These are phyloP conservation scores for Pythium utonaiense DNA, from an alignment of 352 stramenopile genomes.

Conservation along the genomic window DNA sequence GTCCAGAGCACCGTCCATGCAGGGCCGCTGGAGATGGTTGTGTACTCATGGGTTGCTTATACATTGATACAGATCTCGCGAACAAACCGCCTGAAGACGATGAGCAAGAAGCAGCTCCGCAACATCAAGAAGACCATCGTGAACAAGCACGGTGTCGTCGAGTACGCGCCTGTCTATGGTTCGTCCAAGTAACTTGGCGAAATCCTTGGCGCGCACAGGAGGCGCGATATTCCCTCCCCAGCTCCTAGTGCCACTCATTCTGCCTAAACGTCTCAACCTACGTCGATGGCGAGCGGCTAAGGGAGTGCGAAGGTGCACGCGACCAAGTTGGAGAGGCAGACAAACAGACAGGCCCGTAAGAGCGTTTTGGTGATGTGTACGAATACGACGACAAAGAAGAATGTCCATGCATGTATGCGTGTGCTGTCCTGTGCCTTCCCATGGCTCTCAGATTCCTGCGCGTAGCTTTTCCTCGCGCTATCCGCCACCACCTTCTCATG, in stretches of 20 bases:
- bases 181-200: constrained; percentile 43
- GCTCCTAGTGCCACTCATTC: neutral
- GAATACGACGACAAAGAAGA: constrained; percentile 5
- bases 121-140: constrained; percentile 91
- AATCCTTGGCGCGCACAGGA: neutral
- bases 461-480: neutral
- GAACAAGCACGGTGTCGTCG: constrained; percentile 89
- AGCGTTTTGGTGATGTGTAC: constrained; percentile 2
- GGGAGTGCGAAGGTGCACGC: neutral
- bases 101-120: constrained; percentile 92
- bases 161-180: constrained; percentile 85
- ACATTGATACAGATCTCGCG: constrained; percentile 60
- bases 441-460: neutral
- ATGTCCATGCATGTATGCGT: neutral
- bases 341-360: neutral
- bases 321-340: neutral
- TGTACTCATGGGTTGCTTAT: constrained; percentile 12
- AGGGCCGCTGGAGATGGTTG: too few species aligned
- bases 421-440: neutral
- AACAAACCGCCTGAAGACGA: constrained; percentile 86
- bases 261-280: neutral
- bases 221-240: neutral
- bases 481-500: neutral
- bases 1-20: neutral
- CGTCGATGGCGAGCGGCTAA: too few species aligned